These are phyloP conservation scores for Fusarium sulawesiense DNA, from an alignment of 2,329 filamentous ascomycete genomes.

Conservation along the genomic window DNA sequence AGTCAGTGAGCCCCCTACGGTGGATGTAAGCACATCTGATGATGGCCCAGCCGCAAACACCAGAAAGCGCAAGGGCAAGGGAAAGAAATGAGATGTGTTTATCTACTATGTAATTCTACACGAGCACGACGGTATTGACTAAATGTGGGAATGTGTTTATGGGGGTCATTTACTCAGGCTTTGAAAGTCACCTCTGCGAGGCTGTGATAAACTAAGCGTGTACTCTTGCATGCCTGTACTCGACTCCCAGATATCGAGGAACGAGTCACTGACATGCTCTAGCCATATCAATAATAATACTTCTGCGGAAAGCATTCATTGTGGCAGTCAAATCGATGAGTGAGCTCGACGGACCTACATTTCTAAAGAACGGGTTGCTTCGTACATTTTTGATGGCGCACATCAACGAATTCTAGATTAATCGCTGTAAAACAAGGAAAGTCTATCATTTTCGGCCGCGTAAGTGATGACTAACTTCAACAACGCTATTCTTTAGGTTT, in stretches of 20 bases:
- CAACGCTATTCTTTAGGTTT: constrained; percentile 2
- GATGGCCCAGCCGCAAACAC: constrained; percentile 41
- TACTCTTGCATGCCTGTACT: not conserved
- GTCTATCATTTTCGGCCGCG: constrained; percentile 23
- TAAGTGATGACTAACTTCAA: not conserved
- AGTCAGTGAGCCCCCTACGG: constrained; percentile 2
- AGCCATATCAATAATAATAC: not conserved
- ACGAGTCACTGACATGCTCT: not conserved
- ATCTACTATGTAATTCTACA: constrained; percentile 24
- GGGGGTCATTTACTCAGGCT: constrained; percentile 5
- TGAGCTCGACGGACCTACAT: not conserved
- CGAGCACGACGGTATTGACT: constrained; percentile 3
- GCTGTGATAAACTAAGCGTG: not conserved
- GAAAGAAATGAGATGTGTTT: constrained; percentile 40
- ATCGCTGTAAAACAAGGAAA: not conserved
- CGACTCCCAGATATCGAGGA: not conserved
- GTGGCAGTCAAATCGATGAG: not conserved
- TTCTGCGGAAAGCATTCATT: not conserved
- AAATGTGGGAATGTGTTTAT: constrained; percentile 20
- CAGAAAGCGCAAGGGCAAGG: constrained; percentile 43
- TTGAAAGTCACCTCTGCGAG: not conserved
- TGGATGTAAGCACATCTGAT: constrained; percentile 31
- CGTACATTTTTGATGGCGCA: not conserved
- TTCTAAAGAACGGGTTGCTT: not conserved
- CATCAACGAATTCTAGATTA: not conserved